Percentiles rank a stretch among this genome's conserved stretches.
Conservation (phyloP, 1,284 basidiomycete genomes). For the Singerocomus inundabilis region DNA sequence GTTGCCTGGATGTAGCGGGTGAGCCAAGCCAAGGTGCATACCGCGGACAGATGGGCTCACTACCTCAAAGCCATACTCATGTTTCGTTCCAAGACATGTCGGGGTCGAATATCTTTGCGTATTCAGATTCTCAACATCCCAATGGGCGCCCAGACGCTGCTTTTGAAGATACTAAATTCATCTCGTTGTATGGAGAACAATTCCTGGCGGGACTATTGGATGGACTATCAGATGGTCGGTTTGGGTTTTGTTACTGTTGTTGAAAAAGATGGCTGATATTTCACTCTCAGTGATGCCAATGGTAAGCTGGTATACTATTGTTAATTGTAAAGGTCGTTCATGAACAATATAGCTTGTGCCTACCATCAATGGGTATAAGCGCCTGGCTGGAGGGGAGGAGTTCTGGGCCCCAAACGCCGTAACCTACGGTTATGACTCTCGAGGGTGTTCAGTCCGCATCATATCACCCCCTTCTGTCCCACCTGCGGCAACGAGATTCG, state of each 20-base stretch:
- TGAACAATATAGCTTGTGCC: constrained; percentile 67
- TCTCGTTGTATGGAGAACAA: constrained; percentile 85
- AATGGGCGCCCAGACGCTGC: constrained; percentile 67
- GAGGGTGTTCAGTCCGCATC: constrained; percentile 87
- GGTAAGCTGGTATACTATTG: constrained; percentile 34
- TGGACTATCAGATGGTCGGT: constrained; percentile 83
- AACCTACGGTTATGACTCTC: constrained; percentile 94
- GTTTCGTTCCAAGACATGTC: constrained; percentile 76
- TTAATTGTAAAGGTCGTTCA: constrained; percentile 2
- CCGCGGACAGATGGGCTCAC: constrained; percentile 4
- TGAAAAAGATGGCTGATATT: not conserved
- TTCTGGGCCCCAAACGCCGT: constrained; percentile 95
- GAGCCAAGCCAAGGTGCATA: constrained; percentile 24
- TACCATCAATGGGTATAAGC: constrained; percentile 97
- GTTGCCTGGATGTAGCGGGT: constrained; percentile 93
- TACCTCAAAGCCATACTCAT: constrained; percentile 76
- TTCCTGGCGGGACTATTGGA: constrained; percentile 91
- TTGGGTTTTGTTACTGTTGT: not conserved
- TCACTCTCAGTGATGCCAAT: constrained; percentile 56
- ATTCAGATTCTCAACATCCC: constrained; percentile 42
- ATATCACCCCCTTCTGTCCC: constrained; percentile 87
- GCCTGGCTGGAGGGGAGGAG: constrained; percentile 89
- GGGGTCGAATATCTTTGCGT: constrained; percentile 81
- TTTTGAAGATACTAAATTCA: constrained; percentile 78
- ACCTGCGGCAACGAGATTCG: constrained; percentile 80